Base-by-base conservation (phyloP, 768 basidiomycete species). In the Termitomyces sp. region DNA sequence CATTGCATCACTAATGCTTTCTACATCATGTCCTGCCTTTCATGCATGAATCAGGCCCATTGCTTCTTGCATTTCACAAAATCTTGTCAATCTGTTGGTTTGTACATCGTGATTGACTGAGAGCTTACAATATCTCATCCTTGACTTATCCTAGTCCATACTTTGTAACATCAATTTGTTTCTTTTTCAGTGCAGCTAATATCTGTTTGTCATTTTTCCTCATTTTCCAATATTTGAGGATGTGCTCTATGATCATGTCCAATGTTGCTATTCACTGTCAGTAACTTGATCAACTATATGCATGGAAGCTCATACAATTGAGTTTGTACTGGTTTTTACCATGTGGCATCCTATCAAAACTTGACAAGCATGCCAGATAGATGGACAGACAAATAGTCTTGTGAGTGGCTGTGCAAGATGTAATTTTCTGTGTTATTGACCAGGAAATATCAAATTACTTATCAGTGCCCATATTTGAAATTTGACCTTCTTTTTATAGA, bases 141-240 rank as follows among this genome's bases (percentile, higher is more conserved):
- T 20, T 35, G 12, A 62, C 63, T 9, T 58, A 69, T 71, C 69
- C 58, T 28, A 72, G 60, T 3, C 68, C 68, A 65, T 72, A 72
- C 11, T 49, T 35, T 11, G 54, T 45, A 0, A 42, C 57, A 59
- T 74, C 68, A 49, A 71, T 66, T n/a, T 68, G 64, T 7, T 73
- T 67, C n/a, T 44, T 49, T 1, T 56, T 35, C 3, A 73, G 58
- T 33, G 58, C 46, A 0, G 49, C 46, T 4, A 74, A 35, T 32
- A 74, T 74, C 18, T 73, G 61, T 32, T 65, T 63, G 63, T 75
- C 71, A 11, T 62, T 70, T 22, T 66, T 64, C 0, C 62, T 46
- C 49, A 69, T 65, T 22, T 67, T 63, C 74, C 71, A 73, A 11
- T 66, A 66, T 8, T 36, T 13, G 1, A 52, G 22, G 33, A 68